Evolutionary conservation across 2,329 filamentous ascomycete genomes (phyloP).

Genomic region (Grosmannia clavigera): DNA sequence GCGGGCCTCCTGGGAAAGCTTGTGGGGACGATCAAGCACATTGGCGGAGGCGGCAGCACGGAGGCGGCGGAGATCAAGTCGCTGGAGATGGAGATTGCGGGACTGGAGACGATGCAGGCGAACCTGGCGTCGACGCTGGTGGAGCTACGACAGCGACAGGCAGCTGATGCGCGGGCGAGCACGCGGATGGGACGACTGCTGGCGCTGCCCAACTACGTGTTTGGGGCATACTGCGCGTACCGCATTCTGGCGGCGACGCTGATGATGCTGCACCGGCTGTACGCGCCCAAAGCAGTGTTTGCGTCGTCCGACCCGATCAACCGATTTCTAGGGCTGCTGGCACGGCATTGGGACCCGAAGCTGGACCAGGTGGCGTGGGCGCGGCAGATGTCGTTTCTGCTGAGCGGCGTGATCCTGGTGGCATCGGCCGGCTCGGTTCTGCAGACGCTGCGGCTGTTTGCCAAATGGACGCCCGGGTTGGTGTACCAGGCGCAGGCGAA

Average conservation of each 20-base stretch:
- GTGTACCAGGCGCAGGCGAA: slow-evolving; percentile 65
- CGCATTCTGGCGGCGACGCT: slow-evolving; percentile 62
- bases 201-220: slow-evolving; percentile 50
- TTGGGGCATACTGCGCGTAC: slow-evolving; percentile 75
- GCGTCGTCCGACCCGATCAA: slow-evolving; percentile 71
- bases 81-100: slow-evolving; percentile 63
- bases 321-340: slow-evolving; percentile 66
- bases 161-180: slow-evolving; percentile 52
- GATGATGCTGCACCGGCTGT: slow-evolving; percentile 50
- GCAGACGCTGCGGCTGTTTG: slow-evolving; percentile 76
- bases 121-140: slow-evolving; percentile 55
- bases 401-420: slow-evolving; percentile 72
- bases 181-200: slow-evolving; percentile 55
- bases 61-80: slow-evolving; percentile 50
- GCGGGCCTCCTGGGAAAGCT: slow-evolving; percentile 54
- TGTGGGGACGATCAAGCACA: slow-evolving; percentile 46
- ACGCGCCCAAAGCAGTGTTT: slow-evolving; percentile 38
- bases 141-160: slow-evolving; percentile 48
- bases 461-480: slow-evolving; percentile 60
- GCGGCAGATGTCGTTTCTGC: slow-evolving; percentile 70
- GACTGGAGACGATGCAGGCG: slow-evolving; percentile 67
- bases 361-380: slow-evolving; percentile 76
- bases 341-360: slow-evolving; percentile 71
- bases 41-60: slow-evolving; percentile 33
- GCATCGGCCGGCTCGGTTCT: slow-evolving; percentile 71